Evolutionary conservation across 116 monocot species (phyloP).

Genomic region (Cymodocea nodosa): DNA sequence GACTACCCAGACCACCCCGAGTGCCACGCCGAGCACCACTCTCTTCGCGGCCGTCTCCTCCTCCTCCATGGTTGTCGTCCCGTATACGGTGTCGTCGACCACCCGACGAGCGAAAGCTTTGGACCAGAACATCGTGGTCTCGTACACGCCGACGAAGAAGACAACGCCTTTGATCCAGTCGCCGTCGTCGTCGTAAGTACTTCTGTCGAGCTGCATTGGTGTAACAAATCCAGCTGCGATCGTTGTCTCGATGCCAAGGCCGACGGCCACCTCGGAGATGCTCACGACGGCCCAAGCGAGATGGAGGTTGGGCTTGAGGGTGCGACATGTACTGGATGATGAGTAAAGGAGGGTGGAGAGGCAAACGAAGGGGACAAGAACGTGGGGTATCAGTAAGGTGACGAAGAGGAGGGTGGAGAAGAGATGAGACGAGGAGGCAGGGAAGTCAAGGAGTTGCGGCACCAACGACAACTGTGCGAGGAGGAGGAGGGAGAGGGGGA

Average conservation of each 20-base stretch:
- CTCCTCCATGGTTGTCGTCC: background rate
- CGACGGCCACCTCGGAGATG: constrained; percentile 23
- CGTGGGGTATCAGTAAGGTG: constrained; percentile 1
- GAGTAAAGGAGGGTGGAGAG: constrained; percentile 10
- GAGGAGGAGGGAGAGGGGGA: constrained; percentile 45
- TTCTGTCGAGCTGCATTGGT: background rate
- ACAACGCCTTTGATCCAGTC: constrained; percentile 4
- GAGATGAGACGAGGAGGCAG: background rate
- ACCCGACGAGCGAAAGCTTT: constrained; percentile 20
- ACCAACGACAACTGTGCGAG: constrained; percentile 2
- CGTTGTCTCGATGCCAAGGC: constrained; percentile 20
- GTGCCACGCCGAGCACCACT: constrained; percentile 11
- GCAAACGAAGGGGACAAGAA: constrained; percentile 7
- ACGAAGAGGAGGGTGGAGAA: constrained; percentile 1
- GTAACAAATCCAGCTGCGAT: constrained; percentile 5
- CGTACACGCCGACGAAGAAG: constrained; percentile 27
- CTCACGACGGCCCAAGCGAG: constrained; percentile 20
- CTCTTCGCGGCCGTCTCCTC: constrained; percentile 8
- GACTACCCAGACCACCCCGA: constrained; percentile 20
- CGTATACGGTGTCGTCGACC: constrained; percentile 29
- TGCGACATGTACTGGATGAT: constrained; percentile 2
- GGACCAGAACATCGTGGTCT: constrained; percentile 26
- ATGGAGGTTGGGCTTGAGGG: background rate
- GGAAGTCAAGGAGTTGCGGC: background rate
- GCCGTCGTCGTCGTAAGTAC: background rate